Evolutionary conservation across 2,329 filamentous ascomycete genomes (phyloP), one percentile per base, ranked within the genome.

Genomic region (Ophiostoma ulmi): DNA sequence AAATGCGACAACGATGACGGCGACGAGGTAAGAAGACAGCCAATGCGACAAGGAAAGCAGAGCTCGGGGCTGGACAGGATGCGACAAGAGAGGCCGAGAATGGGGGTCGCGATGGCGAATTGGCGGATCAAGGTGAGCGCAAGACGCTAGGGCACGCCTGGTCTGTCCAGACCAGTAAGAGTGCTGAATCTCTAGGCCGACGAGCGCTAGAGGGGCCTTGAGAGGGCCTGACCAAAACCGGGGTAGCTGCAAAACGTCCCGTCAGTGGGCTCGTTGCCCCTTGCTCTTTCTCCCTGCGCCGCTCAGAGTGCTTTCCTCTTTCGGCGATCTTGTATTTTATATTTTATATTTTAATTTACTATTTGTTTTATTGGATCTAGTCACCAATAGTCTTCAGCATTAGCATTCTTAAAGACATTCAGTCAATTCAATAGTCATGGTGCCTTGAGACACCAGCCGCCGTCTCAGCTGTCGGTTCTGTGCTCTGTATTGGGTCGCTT

Each of bases 91-190:
- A 63, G 58, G 58, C 58, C 14, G 26, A 14, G 26, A 63, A 63
- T 63, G 58, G 58, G 26, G 58, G 58, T 7, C 58, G 58, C 58
- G 58, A 63, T 63, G 58, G 58, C 26, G 26, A 63, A 35, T 63
- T 35, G 26, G 26, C 22, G 13, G 58, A 63, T 63, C 26, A 7
- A 63, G 52, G 52, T 58, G 52, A 63, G 58, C 55, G 55, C 55
- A 26, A 58, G 22, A 58, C 8, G 55, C 58, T 35, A 61, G 58
- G 52, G 52, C 44, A 48, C 44, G 38, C n/a, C 17, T 26, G 26
- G n/a, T 13, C 14, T 8, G 20, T 22, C 1, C 48, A 22, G 44
- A 17, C 14, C 17, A 52, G 44, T 52, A n/a, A 17, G 6, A 52
- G 55, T 22, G 20, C 20, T 55, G 41, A 31, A 31, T 31, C 31